Conservation (phyloP, 768 basidiomycete genomes). For the Suillus weaverae region DNA sequence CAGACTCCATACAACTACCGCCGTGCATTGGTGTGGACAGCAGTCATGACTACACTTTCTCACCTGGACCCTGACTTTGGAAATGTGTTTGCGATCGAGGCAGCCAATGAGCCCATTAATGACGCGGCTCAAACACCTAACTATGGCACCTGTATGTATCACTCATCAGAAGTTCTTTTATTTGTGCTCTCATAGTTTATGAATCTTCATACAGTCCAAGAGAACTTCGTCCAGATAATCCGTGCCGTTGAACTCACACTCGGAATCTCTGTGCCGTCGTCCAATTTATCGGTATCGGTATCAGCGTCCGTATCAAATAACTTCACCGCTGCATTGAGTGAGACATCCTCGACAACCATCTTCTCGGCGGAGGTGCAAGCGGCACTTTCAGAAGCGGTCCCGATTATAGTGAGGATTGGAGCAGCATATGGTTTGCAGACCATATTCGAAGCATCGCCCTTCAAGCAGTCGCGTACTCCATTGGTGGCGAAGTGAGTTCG, state of each 20-base stretch:
- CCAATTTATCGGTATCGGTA: constrained; percentile 8
- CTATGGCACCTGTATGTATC: constrained; percentile 62
- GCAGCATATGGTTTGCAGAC: constrained; percentile 19
- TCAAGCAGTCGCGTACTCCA: constrained; percentile 20
- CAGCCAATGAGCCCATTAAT: constrained; percentile 79
- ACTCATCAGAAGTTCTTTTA: neutral
- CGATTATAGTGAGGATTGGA: constrained; percentile 36
- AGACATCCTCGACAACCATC: constrained; percentile 14
- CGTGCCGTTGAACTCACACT: constrained; percentile 63
- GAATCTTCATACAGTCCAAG: constrained; percentile 50
- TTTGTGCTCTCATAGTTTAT: constrained; percentile 1
- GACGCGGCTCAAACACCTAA: constrained; percentile 65
- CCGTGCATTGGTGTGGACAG: constrained; percentile 79
- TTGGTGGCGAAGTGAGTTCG: constrained; percentile 40
- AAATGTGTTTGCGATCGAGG: constrained; percentile 69
- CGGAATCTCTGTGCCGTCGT: constrained; percentile 44
- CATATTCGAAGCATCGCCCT: constrained; percentile 24
- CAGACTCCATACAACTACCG: constrained; percentile 73
- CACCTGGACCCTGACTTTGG: constrained; percentile 69
- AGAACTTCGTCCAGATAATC: constrained; percentile 65
- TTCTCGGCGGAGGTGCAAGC: constrained; percentile 32
- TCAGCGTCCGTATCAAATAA: constrained; percentile 29
- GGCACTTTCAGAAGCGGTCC: constrained; percentile 37
- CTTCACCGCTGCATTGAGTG: constrained; percentile 35
- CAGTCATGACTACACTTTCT: constrained; percentile 71